Base-by-base conservation (phyloP, 2,329 filamentous ascomycete species). In the Pseudogymnoascus sp. region DNA sequence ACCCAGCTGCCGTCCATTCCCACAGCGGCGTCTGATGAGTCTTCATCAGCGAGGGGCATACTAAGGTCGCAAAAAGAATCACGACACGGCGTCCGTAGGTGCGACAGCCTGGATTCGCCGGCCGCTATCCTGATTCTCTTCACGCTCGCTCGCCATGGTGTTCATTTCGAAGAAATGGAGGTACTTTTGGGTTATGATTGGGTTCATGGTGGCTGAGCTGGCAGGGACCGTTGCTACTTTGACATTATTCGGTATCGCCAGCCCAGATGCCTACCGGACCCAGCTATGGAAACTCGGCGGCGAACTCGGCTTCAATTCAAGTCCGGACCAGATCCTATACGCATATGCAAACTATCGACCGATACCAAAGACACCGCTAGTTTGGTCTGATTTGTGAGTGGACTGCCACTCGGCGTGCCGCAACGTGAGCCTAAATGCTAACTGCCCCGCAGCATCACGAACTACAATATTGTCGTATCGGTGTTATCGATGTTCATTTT, bases 401-500 rank as follows among this genome's bases (percentile, higher is more conserved):
- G 20, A 35, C 12, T 30, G 37, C 41, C 20, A 15, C 28, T 41
- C 28, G 6, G 41, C 20, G 18, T 30, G 8, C 11, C 25, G 22
- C 28, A 3, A 6, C 22, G 60, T 65, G 60, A 69, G 28, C 33
- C 63, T 41, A 20, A 30, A 60, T 12, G 41, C 64, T 68, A 50
- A 68, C 58, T 25, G 28, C 15, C 57, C n/a, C 28, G 30, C 69
- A 92, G 89, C 61, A 77, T 90, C 64, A 91, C 89, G 57, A 79
- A 87, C 67, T 90, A 83, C 75, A 91, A 92, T 69, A 83, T 91
- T 66, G 86, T 87, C 70, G 87, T 91, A 66, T 87, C 88, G 37
- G 82, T 93, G 66, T 77, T 91, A 60, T 86, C 84, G 62, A 86
- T 89, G 72, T 93, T 93, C 77, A 79, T 91, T 71, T 81, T 90